Conservation (phyloP, 345 rosid genomes). For the Erucastrum elatum region DNA sequence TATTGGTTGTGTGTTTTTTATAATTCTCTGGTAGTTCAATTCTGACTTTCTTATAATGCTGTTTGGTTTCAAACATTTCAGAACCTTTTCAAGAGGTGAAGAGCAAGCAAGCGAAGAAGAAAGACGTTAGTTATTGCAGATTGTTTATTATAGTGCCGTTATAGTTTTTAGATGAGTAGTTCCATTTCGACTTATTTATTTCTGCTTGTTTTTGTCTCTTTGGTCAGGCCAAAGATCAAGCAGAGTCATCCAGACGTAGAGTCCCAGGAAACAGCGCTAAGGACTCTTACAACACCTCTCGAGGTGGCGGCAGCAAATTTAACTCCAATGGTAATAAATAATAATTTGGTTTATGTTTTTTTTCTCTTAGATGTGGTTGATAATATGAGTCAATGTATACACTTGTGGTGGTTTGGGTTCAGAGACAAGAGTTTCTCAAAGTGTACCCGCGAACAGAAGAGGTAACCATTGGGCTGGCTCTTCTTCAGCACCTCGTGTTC, state of each 20-base stretch:
- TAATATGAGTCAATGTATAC: not conserved
- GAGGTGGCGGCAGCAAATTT: slow-evolving; percentile 53
- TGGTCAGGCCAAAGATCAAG: slow-evolving; percentile 11
- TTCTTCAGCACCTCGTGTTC: slow-evolving; percentile 39
- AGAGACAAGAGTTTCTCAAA: slow-evolving; percentile 54
- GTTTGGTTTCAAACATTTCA: slow-evolving; percentile 31
- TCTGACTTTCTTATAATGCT: slow-evolving; percentile 8
- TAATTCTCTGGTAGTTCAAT: not conserved
- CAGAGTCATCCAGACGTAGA: slow-evolving; percentile 48
- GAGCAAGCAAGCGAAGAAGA: slow-evolving; percentile 90
- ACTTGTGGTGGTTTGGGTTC: slow-evolving; percentile 25
- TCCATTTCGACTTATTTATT: not conserved
- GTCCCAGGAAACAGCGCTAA: slow-evolving; percentile 50
- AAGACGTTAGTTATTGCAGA: slow-evolving; percentile 48
- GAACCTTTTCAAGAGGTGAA: slow-evolving; percentile 94
- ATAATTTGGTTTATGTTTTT: slow-evolving; percentile 31
- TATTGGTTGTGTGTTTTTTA: not conserved
- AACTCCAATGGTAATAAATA: slow-evolving; percentile 74
- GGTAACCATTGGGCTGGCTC: slow-evolving; percentile 52
- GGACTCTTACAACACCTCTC: slow-evolving; percentile 44
- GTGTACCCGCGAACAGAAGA: slow-evolving; percentile 59
- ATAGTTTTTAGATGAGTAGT: not conserved
- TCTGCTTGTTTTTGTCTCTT: not conserved
- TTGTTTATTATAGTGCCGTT: not conserved
- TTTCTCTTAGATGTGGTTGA: not conserved